Base-by-base conservation (phyloP, 2,329 filamentous ascomycete species). In the Capronia americana region DNA sequence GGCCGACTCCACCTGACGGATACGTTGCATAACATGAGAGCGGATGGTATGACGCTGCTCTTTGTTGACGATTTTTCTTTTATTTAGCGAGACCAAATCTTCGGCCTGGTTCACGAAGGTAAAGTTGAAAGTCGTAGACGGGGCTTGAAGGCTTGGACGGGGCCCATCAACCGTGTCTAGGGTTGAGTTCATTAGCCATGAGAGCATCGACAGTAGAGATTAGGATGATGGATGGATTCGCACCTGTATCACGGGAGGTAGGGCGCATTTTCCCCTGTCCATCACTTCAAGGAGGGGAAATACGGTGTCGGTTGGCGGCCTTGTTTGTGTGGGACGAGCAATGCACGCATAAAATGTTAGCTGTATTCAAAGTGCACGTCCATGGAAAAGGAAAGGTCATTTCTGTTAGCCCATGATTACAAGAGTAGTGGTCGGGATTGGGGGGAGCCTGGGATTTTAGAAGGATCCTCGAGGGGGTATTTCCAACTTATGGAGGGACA, bases 11-110 rank as follows among this genome's bases (percentile, higher is more conserved):
- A 76, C 74, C 32, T 77, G 76, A 46, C 79, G 78, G 17, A 80
- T 78, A 69, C 79, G 75, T 48, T 78, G 77, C 79, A 80, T 80
- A 20, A 80, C 79, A 75, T 80, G 79, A 14, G 79, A 80, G 17
- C 79, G 76, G 55, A 80, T 80, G 12, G 75, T 75, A 69, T 78
- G 78, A 51, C 77, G 75, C 32, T 78, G 77, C 67, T 77, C 75
- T 59, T 72, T 73, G 72, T 79, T 75, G 65, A 74, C 78, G 69
- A 79, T 79, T 55, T 75, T 70, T 63, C 79, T 79, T 30, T 76
- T 77, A 26, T 74, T 72, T 66, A 79, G 66, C 32, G 67, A 61
- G 28, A 23, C 53, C 23, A 70, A 28, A 61, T 79, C 77, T 66
- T 79, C 76, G 66, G 78, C 75, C 61, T 80, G 78, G 65, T 78